Percentiles rank a stretch among this genome's conserved stretches.
Conservation (phyloP, 768 basidiomycete species). For the Boletus reticulatus region DNA sequence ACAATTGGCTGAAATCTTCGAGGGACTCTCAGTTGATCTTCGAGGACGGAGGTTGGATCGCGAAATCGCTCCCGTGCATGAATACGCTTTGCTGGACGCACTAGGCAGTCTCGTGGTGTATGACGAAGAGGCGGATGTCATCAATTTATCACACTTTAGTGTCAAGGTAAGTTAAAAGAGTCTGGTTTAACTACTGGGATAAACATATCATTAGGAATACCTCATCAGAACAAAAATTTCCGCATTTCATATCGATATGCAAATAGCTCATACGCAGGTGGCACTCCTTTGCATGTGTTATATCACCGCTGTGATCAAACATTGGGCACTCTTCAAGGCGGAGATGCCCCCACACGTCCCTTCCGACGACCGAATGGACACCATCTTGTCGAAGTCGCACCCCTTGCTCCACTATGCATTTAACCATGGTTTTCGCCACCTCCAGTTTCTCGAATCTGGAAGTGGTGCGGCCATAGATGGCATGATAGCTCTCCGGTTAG, state of each 20-base stretch:
- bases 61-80: neutral
- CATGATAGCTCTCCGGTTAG: neutral
- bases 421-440: neutral
- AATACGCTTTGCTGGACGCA: neutral
- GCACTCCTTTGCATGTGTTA: conserved; percentile 1
- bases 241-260: neutral
- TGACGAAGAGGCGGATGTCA: neutral
- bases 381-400: too few relatives aligned
- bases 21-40: conserved; percentile 13
- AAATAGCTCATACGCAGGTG: neutral
- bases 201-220: conserved; percentile 7
- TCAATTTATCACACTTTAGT: conserved; percentile 14
- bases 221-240: neutral
- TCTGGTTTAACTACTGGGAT: neutral
- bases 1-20: neutral
- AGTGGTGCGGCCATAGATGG: neutral
- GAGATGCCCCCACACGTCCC: neutral
- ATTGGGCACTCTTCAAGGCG: neutral
- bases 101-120: conserved; percentile 15
- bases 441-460: neutral
- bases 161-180: conserved; percentile 8
- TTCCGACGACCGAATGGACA: neutral
- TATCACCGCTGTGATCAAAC: neutral
- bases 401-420: neutral
- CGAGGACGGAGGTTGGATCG: neutral